phyloP scores from a whole-genome alignment of 2,329 filamentous ascomycete genomes.

The Colletotrichum destructivum region DNA sequence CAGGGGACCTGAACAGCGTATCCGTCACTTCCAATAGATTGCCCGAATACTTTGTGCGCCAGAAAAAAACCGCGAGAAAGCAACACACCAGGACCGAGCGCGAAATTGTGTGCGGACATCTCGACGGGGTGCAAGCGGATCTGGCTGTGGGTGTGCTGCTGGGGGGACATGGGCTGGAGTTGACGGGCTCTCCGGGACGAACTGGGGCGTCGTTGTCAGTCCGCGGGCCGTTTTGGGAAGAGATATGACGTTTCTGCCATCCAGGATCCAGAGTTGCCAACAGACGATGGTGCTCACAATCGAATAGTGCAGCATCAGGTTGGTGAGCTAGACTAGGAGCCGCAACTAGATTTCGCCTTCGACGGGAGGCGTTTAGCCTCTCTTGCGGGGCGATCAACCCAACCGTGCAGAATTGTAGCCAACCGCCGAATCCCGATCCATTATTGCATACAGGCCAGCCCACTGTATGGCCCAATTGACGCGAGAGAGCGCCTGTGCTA shows the following conservation, averaged over 20 bases:
- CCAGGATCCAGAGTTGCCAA: not conserved
- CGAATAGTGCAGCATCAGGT: not conserved
- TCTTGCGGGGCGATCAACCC: not conserved
- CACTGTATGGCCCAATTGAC: slow-evolving; percentile 8
- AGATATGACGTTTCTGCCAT: not conserved
- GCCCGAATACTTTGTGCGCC: not conserved
- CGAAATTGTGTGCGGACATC: not conserved
- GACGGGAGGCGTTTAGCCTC: not conserved
- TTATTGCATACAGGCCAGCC: not conserved
- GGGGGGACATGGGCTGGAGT: slow-evolving; percentile 1
- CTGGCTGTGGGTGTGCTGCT: not conserved
- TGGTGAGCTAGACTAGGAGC: not conserved
- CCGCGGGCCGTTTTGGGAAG: not conserved
- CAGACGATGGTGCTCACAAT: not conserved
- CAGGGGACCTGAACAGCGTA: slow-evolving; percentile 6
- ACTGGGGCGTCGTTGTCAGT: slow-evolving; percentile 2
- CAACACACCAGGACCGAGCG: not conserved
- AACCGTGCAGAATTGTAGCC: not conserved
- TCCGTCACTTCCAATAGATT: slow-evolving; percentile 14
- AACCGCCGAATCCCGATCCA: not conserved
- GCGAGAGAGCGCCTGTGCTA: not conserved
- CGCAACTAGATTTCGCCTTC: not conserved
- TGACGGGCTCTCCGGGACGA: slow-evolving; percentile 15
- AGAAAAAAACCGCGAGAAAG: not conserved
- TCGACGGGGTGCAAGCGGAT: not conserved